Evolutionary conservation across 108 stramenopile species (phyloP).

Genomic region (Pseudonitzschia multiseries): DNA sequence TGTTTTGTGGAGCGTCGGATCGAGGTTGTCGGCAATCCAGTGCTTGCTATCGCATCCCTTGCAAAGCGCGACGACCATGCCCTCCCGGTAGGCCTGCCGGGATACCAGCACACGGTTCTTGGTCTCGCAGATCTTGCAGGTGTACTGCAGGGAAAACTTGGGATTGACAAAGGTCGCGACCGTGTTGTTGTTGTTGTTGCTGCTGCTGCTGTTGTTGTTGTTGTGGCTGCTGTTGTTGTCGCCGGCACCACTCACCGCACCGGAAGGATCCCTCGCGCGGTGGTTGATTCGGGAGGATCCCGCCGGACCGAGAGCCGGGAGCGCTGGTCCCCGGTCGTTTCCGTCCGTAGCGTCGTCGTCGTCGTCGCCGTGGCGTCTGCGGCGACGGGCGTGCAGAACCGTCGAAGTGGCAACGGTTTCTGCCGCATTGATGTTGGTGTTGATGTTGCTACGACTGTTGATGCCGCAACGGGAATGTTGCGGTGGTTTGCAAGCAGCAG

Average conservation of each 20-base stretch:
- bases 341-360: neutral
- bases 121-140: conserved; percentile 71
- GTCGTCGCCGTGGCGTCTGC: neutral
- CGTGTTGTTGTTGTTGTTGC: neutral
- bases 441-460: too few species aligned
- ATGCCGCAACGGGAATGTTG: too few species aligned
- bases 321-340: neutral
- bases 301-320: conserved; percentile 27
- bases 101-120: conserved; percentile 59
- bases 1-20: conserved; percentile 22
- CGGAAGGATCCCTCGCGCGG: too few species aligned
- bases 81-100: conserved; percentile 62
- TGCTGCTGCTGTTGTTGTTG: neutral
- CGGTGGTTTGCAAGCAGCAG: too few species aligned
- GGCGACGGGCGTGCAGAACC: neutral
- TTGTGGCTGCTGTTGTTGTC: neutral
- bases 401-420: too few species aligned
- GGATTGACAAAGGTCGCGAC: conserved; percentile 27
- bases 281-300: neutral
- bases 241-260: neutral
- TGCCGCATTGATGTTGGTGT: too few species aligned
- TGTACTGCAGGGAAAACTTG: conserved; percentile 81
- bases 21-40: conserved; percentile 81
- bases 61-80: conserved; percentile 75
- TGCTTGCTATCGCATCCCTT: conserved; percentile 66